Evolutionary conservation across 2,329 filamentous ascomycete genomes (phyloP).

Genomic region (Lasiodiplodia citricola): DNA sequence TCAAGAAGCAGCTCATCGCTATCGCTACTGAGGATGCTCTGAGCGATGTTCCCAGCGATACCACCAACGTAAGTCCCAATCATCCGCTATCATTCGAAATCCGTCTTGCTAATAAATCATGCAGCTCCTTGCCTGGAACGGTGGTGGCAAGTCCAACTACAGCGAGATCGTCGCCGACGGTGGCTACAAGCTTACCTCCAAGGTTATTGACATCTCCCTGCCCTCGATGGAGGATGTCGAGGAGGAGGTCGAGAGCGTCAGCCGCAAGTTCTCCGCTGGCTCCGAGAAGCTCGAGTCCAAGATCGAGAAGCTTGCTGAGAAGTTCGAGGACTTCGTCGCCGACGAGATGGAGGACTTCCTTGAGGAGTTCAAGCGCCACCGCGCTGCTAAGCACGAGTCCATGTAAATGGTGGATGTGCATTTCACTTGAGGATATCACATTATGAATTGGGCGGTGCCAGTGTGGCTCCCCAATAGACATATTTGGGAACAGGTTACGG

Average conservation of each 20-base stretch:
- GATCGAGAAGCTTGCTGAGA: conserved; percentile 52
- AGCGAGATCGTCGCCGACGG: conserved; percentile 77
- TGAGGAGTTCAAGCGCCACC: conserved; percentile 55
- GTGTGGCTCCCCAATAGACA: background rate
- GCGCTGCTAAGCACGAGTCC: conserved; percentile 4
- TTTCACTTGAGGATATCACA: background rate
- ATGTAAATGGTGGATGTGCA: conserved; percentile 15
- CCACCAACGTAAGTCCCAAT: conserved; percentile 70
- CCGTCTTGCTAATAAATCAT: conserved; percentile 33
- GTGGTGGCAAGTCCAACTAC: conserved; percentile 93
- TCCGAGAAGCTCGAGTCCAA: conserved; percentile 52
- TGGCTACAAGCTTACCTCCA: conserved; percentile 63
- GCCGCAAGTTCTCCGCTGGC: conserved; percentile 40
- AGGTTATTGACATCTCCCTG: conserved; percentile 33
- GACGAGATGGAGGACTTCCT: conserved; percentile 60
- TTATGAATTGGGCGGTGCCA: background rate
- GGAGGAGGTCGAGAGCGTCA: conserved; percentile 43
- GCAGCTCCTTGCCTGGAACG: conserved; percentile 94
- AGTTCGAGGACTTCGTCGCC: conserved; percentile 55
- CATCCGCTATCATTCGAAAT: background rate
- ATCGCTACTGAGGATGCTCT: conserved; percentile 82
- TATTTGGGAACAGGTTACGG: conserved; percentile 5
- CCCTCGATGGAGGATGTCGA: conserved; percentile 31
- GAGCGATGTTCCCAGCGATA: conserved; percentile 80
- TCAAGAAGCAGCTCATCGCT: conserved; percentile 86